phyloP scores from a whole-genome alignment of 306 rosid genomes.

The apple (Malus domestica) region DNA sequence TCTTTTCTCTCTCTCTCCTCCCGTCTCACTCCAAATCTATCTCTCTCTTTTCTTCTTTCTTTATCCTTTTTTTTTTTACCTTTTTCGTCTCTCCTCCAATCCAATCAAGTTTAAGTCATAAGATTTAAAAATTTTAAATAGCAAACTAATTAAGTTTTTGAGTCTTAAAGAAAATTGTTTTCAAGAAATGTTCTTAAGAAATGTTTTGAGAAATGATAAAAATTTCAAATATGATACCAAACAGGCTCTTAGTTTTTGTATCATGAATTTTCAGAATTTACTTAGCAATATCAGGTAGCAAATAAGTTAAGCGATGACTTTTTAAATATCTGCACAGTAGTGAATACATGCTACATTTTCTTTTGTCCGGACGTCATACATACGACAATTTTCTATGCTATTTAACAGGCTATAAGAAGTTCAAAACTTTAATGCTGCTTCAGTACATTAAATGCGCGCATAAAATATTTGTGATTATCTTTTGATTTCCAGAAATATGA shows the following conservation, averaged over 20 bases:
- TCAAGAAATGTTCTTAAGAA: too few species aligned
- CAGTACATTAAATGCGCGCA: background rate
- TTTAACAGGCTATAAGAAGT: background rate
- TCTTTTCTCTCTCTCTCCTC: too few species aligned
- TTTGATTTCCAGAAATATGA: background rate
- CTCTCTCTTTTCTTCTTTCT: too few species aligned
- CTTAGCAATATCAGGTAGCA: background rate
- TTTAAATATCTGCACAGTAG: background rate
- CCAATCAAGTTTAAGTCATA: too few species aligned
- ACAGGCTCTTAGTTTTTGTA: background rate
- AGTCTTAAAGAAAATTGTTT: too few species aligned
- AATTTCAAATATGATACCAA: too few species aligned
- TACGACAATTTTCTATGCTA: background rate
- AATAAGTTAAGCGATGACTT: background rate
- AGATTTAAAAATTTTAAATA: too few species aligned
- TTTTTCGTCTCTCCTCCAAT: too few species aligned
- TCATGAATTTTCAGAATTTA: background rate
- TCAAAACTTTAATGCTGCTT: background rate
- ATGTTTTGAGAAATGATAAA: too few species aligned
- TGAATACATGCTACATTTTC: background rate
- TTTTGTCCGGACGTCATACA: background rate
- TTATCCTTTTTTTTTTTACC: too few species aligned
- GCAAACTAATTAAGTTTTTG: too few species aligned
- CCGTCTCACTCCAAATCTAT: too few species aligned
- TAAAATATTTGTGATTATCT: background rate